Evolutionary conservation across 257 asterid genomes (phyloP).

Genomic region (Jaltomata sinuosa): DNA sequence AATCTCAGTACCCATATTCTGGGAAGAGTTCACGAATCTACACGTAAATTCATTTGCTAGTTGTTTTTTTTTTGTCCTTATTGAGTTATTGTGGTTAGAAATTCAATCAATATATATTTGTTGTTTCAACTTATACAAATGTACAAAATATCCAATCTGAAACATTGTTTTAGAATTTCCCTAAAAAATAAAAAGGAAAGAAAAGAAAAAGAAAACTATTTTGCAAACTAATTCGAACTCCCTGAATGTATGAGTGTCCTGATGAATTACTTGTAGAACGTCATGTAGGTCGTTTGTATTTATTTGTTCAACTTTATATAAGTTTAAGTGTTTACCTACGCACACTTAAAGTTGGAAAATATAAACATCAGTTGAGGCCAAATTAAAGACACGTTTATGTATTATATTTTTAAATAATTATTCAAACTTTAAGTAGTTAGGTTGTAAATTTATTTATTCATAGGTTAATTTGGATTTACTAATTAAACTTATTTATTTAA

Average conservation of each 20-base stretch:
- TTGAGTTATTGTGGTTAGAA: no score
- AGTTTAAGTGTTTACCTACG: no score
- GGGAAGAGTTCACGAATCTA: neutral
- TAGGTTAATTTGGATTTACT: neutral
- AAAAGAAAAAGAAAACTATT: neutral
- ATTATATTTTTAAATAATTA: neutral
- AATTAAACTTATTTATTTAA: neutral
- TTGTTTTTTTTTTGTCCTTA: neutral
- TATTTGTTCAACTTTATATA: no score
- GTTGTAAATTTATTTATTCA: neutral
- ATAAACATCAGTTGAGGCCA: no score
- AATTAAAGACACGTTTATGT: no score
- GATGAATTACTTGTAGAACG: no score
- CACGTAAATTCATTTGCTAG: neutral
- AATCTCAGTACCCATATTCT: neutral
- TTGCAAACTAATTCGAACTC: neutral
- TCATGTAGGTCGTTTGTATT: no score
- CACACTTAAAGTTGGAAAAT: no score
- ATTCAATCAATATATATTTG: neutral
- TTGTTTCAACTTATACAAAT: neutral
- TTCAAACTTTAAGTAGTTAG: neutral
- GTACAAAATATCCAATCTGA: neutral
- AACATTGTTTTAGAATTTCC: neutral
- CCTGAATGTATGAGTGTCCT: neutral
- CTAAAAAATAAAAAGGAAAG: neutral